Conservation (phyloP, 192 early-diverging fungal genomes). For the Radiomyces spectabilis region DNA sequence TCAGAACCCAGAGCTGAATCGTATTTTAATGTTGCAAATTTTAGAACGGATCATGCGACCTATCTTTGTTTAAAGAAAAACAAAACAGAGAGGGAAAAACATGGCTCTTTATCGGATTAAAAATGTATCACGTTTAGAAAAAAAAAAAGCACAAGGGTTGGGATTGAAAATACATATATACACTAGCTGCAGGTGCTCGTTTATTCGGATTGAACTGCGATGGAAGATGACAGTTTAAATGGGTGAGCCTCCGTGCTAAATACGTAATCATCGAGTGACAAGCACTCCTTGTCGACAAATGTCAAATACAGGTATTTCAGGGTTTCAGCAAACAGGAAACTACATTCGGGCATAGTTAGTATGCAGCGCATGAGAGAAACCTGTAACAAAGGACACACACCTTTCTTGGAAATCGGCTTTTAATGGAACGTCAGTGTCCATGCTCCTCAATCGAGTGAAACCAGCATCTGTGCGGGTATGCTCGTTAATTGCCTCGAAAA, state of each 20-base stretch:
- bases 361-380: no score
- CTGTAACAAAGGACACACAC: no score
- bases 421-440: constrained; percentile 9
- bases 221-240: constrained; percentile 37
- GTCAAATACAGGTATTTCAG: constrained; percentile 66
- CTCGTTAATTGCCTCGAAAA: constrained; percentile 29
- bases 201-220: constrained; percentile 16
- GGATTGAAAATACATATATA: no score
- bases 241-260: constrained; percentile 74
- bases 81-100: no score
- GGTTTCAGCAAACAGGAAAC: constrained; percentile 65
- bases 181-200: no score
- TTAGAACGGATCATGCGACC: constrained; percentile 22
- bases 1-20: constrained; percentile 19
- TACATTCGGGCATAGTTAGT: constrained; percentile 1
- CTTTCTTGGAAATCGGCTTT: constrained; percentile 24
- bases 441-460: constrained; percentile 37
- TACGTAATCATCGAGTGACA: constrained; percentile 49
- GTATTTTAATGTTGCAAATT: constrained; percentile 24
- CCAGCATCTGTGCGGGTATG: constrained; percentile 38
- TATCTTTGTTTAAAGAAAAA: constrained; percentile 16
- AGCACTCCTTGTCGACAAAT: constrained; percentile 39
- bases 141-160: no score
- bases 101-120: no score
- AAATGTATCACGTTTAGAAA: no score